Percentiles rank a stretch among this genome's conserved stretches.
Conservation (phyloP, 169 alveolate genomes). For the Ichthyophthirius multifiliis region DNA sequence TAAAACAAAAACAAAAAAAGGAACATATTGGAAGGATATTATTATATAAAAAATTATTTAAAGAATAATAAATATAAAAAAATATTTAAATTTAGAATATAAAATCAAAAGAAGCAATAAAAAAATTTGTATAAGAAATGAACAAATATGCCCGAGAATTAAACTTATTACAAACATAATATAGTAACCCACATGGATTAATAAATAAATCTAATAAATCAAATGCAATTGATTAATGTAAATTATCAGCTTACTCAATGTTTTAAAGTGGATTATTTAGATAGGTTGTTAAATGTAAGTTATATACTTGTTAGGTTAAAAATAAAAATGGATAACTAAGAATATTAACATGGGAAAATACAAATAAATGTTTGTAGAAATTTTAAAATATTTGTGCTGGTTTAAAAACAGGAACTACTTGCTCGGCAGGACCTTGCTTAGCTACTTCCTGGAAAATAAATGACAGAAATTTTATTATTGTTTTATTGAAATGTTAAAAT, state of each 20-base stretch:
- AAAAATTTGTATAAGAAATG: constrained; percentile 53
- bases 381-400: background rate
- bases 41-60: background rate
- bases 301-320: background rate
- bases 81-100: background rate
- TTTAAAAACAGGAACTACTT: constrained; percentile 1
- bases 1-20: background rate
- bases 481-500: background rate
- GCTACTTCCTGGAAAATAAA: background rate
- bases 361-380: background rate
- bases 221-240: constrained; percentile 52
- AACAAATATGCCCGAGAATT: constrained; percentile 37
- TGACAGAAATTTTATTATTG: background rate
- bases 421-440: constrained; percentile 11
- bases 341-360: background rate
- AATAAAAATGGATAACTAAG: background rate
- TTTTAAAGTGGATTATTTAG: background rate
- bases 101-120: background rate
- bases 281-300: background rate
- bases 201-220: constrained; percentile 50
- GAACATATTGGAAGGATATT: constrained; percentile 4
- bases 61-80: background rate
- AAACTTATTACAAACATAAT: constrained; percentile 24
- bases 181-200: constrained; percentile 69
- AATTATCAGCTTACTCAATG: background rate